phyloP scores from a whole-genome alignment of 164 flowering plant species.

The Protea cynaroides region DNA sequence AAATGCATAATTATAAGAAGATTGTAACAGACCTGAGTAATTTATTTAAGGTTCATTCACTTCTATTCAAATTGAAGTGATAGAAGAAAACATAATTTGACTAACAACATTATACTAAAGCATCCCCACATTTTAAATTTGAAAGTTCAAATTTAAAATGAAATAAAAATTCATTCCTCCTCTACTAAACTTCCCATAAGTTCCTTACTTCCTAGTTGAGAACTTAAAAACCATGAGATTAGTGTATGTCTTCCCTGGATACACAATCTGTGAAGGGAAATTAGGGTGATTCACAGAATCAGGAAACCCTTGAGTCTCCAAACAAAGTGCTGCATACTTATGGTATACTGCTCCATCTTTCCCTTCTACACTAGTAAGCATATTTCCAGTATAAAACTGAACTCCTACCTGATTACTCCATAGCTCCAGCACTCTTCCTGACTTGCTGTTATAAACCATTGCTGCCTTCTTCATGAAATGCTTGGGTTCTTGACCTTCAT shows the following conservation, averaged over 20 bases:
- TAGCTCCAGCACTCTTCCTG: conserved; percentile 55
- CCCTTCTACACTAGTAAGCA: conserved; percentile 39
- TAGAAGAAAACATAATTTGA: too few species aligned
- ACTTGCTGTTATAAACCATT: conserved; percentile 32
- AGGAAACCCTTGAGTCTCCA: conserved; percentile 87
- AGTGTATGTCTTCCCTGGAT: conserved; percentile 44
- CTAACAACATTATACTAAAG: too few species aligned
- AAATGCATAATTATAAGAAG: too few species aligned
- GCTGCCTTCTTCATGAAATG: conserved; percentile 39
- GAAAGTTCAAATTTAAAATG: too few species aligned
- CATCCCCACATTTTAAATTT: too few species aligned
- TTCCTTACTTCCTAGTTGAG: too few species aligned
- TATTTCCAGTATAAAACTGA: conserved; percentile 60
- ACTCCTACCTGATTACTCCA: conserved; percentile 52
- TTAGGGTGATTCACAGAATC: conserved; percentile 80
- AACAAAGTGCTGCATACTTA: conserved; percentile 41
- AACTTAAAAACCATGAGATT: conserved; percentile 38
- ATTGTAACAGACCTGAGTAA: too few species aligned
- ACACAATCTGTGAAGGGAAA: conserved; percentile 70
- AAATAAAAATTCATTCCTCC: too few species aligned
- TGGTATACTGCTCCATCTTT: conserved; percentile 56
- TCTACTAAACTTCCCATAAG: too few species aligned
- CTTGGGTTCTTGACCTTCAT: too few species aligned
- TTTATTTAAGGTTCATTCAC: too few species aligned
- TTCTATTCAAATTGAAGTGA: too few species aligned